These are phyloP conservation scores for Saturnispora serradocipensis DNA, from an alignment of 805 yeast genomes.

Conservation along the genomic window DNA sequence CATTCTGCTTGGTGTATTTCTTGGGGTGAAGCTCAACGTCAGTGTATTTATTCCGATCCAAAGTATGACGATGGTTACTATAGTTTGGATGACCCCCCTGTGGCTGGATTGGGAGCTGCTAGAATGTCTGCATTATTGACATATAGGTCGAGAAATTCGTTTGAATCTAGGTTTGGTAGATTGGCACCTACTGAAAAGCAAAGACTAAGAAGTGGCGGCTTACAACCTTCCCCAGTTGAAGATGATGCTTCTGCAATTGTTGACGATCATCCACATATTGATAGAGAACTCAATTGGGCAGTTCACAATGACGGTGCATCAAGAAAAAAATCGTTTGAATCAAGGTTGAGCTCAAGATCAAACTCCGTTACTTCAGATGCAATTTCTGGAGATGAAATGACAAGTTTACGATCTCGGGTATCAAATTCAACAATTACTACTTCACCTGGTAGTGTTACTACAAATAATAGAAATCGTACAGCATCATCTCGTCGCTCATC, in stretches of 20 bases:
- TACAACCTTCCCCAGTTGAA: conserved; percentile 7
- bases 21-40: conserved; percentile 98
- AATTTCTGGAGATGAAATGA: neutral
- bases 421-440: neutral
- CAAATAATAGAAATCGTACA: neutral
- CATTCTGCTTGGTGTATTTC: conserved; percentile 98
- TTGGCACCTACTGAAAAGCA: conserved; percentile 40
- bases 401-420: neutral
- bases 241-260: conserved; percentile 16
- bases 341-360: conserved; percentile 22
- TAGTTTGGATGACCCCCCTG: conserved; percentile 68
- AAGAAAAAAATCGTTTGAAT: conserved; percentile 22
- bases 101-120: conserved; percentile 86
- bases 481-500: conserved; percentile 30
- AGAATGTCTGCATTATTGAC: conserved; percentile 94
- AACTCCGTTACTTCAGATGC: conserved; percentile 23
- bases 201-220: conserved; percentile 16
- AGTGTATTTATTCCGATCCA: conserved; percentile 91
- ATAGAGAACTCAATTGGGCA: conserved; percentile 66
- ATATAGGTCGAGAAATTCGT: conserved; percentile 84
- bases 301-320: conserved; percentile 76
- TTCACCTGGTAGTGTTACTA: neutral
- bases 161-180: conserved; percentile 89
- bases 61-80: conserved; percentile 88
- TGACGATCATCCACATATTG: conserved; percentile 16